phyloP scores from a whole-genome alignment of 768 basidiomycete species.

The Cystofilobasidium capitatum region DNA sequence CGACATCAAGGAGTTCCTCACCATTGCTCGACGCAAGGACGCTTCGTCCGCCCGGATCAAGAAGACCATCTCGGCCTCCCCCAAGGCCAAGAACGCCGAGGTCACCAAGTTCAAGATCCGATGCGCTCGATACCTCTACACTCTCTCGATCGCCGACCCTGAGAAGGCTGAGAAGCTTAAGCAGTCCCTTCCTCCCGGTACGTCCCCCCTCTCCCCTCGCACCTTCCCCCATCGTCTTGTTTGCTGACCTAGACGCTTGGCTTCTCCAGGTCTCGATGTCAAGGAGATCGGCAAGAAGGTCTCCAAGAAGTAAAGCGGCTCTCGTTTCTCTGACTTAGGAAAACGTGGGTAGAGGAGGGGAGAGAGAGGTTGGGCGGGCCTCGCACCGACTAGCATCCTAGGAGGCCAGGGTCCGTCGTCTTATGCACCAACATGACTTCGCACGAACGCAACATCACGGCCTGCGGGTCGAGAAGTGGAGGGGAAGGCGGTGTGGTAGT shows the following conservation, averaged over 20 bases:
- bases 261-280: slow-evolving; percentile 54
- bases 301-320: slow-evolving; percentile 50
- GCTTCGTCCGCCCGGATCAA: slow-evolving; percentile 76
- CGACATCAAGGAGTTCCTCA: slow-evolving; percentile 98
- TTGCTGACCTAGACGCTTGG: not conserved
- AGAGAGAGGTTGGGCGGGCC: no score
- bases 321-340: no score
- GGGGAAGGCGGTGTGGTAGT: no score
- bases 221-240: not conserved
- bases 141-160: slow-evolving; percentile 86
- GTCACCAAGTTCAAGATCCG: slow-evolving; percentile 96
- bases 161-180: slow-evolving; percentile 98
- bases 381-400: no score
- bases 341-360: no score
- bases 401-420: no score
- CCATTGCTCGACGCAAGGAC: slow-evolving; percentile 94
- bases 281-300: slow-evolving; percentile 57
- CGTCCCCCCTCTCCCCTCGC: slow-evolving; percentile 35
- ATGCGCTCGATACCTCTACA: slow-evolving; percentile 78
- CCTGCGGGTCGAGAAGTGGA: no score
- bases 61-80: slow-evolving; percentile 53
- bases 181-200: slow-evolving; percentile 89
- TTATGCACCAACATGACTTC: not conserved
- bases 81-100: slow-evolving; percentile 28
- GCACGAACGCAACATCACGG: not conserved